These are phyloP conservation scores for Myxozyma udenii DNA, from an alignment of 805 yeast genomes.

Conservation along the genomic window DNA sequence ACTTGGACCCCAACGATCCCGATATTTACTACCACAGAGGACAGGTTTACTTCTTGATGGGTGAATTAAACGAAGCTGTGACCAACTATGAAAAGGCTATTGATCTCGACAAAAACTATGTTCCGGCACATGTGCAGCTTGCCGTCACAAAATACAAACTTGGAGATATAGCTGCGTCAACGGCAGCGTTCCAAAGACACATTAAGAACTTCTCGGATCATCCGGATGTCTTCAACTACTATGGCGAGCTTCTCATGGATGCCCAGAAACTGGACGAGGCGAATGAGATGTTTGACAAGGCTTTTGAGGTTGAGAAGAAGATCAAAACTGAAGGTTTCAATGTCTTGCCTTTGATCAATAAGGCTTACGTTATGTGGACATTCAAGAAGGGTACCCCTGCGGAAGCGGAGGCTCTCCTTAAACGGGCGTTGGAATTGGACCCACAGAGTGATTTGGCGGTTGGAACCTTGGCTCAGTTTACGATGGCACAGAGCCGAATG, in stretches of 20 bases:
- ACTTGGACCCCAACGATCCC: slow-evolving; percentile 64
- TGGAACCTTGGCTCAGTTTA: slow-evolving; percentile 86
- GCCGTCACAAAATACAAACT: slow-evolving; percentile 83
- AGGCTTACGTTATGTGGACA: slow-evolving; percentile 59
- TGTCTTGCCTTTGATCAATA: slow-evolving; percentile 84
- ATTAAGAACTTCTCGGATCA: slow-evolving; percentile 74
- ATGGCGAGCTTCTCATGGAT: slow-evolving; percentile 90
- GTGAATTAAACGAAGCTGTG: slow-evolving; percentile 69
- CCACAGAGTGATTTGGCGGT: slow-evolving; percentile 87
- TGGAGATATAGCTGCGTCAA: slow-evolving; percentile 23
- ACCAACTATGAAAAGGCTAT: slow-evolving; percentile 72
- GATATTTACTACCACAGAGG: slow-evolving; percentile 93
- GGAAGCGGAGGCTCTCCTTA: slow-evolving; percentile 63
- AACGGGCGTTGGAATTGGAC: slow-evolving; percentile 75
- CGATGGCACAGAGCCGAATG: slow-evolving; percentile 75
- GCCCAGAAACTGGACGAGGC: slow-evolving; percentile 71
- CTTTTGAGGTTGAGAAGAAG: slow-evolving; percentile 67
- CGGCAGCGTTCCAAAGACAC: slow-evolving; percentile 28
- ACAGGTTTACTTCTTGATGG: slow-evolving; percentile 80
- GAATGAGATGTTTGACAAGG: slow-evolving; percentile 75
- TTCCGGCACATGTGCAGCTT: slow-evolving; percentile 83
- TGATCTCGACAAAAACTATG: slow-evolving; percentile 67
- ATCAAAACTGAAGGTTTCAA: slow-evolving; percentile 62
- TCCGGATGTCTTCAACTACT: slow-evolving; percentile 91
- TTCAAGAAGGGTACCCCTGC: slow-evolving; percentile 43